Base-by-base conservation (phyloP, 345 rosid species). In the Atalantia buxifolia region DNA sequence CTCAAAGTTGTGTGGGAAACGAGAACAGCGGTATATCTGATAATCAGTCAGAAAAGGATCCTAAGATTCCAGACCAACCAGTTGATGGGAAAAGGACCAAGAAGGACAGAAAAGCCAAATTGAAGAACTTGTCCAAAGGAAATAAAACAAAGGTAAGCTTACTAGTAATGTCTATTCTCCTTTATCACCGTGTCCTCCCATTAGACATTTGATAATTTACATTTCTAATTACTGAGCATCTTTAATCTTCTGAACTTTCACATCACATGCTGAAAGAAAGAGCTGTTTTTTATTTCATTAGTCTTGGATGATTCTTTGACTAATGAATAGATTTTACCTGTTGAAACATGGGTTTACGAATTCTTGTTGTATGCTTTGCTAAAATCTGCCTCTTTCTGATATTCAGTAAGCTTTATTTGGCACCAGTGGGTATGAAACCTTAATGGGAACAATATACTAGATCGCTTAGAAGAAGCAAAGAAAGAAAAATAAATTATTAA, bases 141-240 rank as follows among this genome's bases (percentile, higher is more conserved):
- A 96, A 87, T 90, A 94, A 91, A 79, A 76, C 79, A 42, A 96
- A 91, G 97, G 99, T 96, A 85, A 74, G 27, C 21, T 9, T 22
- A 24, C 72, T 24, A 24, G 13, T 33, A 9, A 12, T 4, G n/a
- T 53, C 48, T 67, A 0, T 2, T 9, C 40, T 36, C 28, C 69
- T 76, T 45, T 64, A 9, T 65, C 9, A 66, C 35, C 14, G n/a
- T 74, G 5, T 42, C 35, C 24, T 31, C 65, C 21, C 13, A 14
- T 33, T 28, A 19, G 9, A 42, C 16, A 66, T 36, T 27, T 36
- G 38, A 45, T 36, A 12, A 50, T 62, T 57, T 4, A 9, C 25
- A 72, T 38, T 40, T 74, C 24, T 75, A 27, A 18, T 50, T 77
- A 36, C 59, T 38, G 36, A 24, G 59, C 59, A 40, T 6, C 38